Evolutionary conservation across 495 filamentous ascomycete genomes (phyloP), one percentile per base, ranked within the genome.

Genomic region (Friedmanniomyces endolithicus): DNA sequence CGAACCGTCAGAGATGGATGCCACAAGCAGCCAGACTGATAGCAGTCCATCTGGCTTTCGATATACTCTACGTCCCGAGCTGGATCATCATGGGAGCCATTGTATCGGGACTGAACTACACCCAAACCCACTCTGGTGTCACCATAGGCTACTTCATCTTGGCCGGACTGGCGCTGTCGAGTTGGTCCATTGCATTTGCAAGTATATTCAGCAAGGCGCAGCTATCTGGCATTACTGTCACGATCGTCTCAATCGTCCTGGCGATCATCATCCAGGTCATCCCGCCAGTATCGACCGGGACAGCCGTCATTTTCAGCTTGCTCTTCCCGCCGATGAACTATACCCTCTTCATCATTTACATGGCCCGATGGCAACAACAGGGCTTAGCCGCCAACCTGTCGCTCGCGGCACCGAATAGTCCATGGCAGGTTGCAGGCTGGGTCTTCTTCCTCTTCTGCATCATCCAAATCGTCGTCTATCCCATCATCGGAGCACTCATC

Each of bases 391-490:
- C 62, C 2, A 64, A 71, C 35, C 56, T 71, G 19, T 51, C 58
- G n/a, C 40, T 67, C 48, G 65, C 55, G 4, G 60, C 65, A 1
- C 68, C 67, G 9, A 59, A 60, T 48, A 39, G 55, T 22, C 46
- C 61, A 34, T 57, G 67, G 59, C 50, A 44, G 8, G 45, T 59
- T 12, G 63, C 60, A 16, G 62, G 59, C 14, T 62, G 51, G 31
- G 39, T 58, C 14, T 64, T 64, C 49, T 64, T 60, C 39, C 24
- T 64, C 17, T 60, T 64, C 57, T 58, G 86, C 25, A 69, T 85
- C 27, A 61, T 88, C 20, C 88, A 95, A 61, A 86, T 84, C 34
- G 60, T 92, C 35, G 74, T 72, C 4, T 95, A 84, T 67, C 83
- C 84, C 1, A 52, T 87, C 19, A 66, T 92, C 11, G 88, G 77